Conservation (phyloP, 2,329 filamentous ascomycete genomes). For the Alternaria novae-zelandiae region DNA sequence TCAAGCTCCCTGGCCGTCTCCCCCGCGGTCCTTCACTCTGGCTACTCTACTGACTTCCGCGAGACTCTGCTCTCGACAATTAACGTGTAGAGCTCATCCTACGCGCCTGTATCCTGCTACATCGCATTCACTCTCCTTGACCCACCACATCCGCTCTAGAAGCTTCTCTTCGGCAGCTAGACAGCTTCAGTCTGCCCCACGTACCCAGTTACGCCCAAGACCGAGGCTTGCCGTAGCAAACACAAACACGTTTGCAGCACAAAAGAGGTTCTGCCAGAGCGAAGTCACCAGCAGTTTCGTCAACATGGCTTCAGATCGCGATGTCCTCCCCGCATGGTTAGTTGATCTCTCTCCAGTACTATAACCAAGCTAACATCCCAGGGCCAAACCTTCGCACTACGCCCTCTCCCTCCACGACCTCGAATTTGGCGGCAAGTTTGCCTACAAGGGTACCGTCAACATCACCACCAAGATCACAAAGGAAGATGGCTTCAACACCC, state of each 20-base stretch:
- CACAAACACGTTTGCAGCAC: constrained; percentile 18
- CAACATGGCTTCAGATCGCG: constrained; percentile 55
- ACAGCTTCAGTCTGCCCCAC: constrained; percentile 26
- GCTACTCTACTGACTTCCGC: constrained; percentile 4
- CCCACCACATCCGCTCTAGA: constrained; percentile 19
- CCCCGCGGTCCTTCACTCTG: no score
- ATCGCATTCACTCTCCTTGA: constrained; percentile 10
- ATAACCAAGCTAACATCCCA: constrained; percentile 29
- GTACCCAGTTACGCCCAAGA: constrained; percentile 19
- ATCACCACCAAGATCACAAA: constrained; percentile 78
- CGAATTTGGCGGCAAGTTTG: constrained; percentile 74
- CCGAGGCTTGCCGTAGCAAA: constrained; percentile 21
- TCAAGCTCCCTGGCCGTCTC: no score
- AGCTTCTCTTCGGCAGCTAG: constrained; percentile 24
- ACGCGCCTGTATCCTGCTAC: constrained; percentile 13
- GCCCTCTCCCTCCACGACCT: constrained; percentile 80
- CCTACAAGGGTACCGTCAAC: constrained; percentile 83
- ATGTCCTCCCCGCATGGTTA: constrained; percentile 55
- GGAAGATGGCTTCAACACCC: constrained; percentile 67
- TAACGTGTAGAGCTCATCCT: constrained; percentile 23
- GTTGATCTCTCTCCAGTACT: constrained; percentile 8
- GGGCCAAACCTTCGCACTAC: constrained; percentile 86
- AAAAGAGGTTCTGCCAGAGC: constrained; percentile 41
- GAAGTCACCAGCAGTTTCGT: constrained; percentile 40
- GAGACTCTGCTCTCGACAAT: constrained; percentile 46